Conservation (phyloP, 179 eudicot genomes). For the Dionaea muscipula region DNA sequence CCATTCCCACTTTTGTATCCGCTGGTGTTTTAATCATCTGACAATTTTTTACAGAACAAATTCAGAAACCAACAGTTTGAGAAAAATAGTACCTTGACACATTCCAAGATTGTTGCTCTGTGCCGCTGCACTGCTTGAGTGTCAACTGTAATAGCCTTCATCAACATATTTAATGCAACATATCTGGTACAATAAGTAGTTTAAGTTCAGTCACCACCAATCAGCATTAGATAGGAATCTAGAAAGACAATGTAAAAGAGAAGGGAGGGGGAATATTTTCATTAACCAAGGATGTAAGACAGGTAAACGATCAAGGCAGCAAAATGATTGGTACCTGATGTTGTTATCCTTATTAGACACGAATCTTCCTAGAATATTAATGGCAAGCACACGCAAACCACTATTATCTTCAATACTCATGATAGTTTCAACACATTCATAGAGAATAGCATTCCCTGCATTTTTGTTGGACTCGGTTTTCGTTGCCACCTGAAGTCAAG, state of each 20-base stretch:
- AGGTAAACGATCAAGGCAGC: neutral
- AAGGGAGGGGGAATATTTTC: neutral
- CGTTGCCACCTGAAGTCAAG: slow-evolving; percentile 73
- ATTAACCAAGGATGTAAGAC: neutral
- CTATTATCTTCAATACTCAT: slow-evolving; percentile 91
- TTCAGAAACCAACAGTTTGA: slow-evolving; percentile 1
- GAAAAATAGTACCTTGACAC: slow-evolving; percentile 78
- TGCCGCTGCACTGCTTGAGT: slow-evolving; percentile 98
- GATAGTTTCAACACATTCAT: slow-evolving; percentile 92
- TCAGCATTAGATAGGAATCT: neutral
- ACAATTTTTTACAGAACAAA: neutral
- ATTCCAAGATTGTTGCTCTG: slow-evolving; percentile 84
- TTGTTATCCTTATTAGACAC: slow-evolving; percentile 93
- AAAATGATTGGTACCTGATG: slow-evolving; percentile 43
- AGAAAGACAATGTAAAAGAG: neutral
- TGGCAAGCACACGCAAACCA: slow-evolving; percentile 93
- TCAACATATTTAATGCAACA: slow-evolving; percentile 95
- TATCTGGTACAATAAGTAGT: slow-evolving; percentile 29
- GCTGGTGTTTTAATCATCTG: too few species aligned
- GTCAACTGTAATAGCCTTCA: slow-evolving; percentile 79
- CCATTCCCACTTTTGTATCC: too few species aligned
- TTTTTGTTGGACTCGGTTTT: slow-evolving; percentile 96
- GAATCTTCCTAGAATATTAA: slow-evolving; percentile 93
- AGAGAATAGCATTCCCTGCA: slow-evolving; percentile 94
- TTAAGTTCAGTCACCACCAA: neutral